These are phyloP conservation scores for Bisporella sp. DNA, from an alignment of 2,329 filamentous ascomycete species.

Conservation along the genomic window DNA sequence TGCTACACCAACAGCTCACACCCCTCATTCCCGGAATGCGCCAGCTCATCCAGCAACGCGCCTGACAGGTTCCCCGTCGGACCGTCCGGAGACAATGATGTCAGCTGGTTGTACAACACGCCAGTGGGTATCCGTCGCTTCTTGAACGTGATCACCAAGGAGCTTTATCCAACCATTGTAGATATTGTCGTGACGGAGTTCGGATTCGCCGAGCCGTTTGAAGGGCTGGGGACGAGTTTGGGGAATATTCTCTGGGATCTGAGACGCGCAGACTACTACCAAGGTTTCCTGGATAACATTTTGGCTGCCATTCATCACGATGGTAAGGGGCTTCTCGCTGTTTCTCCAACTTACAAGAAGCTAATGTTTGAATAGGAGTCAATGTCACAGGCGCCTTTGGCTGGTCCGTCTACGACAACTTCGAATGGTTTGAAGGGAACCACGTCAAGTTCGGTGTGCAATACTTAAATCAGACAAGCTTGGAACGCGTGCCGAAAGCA, in stretches of 20 bases:
- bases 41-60: slow-evolving; percentile 11
- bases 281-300: slow-evolving; percentile 62
- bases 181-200: slow-evolving; percentile 23
- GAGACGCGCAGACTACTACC: slow-evolving; percentile 72
- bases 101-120: slow-evolving; percentile 34
- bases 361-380: slow-evolving; percentile 37
- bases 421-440: slow-evolving; percentile 34
- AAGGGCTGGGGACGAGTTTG: slow-evolving; percentile 13
- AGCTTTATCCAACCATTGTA: slow-evolving; percentile 32
- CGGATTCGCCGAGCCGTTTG: slow-evolving; percentile 24
- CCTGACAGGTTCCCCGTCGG: slow-evolving; percentile 30
- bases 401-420: slow-evolving; percentile 72
- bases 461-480: slow-evolving; percentile 30
- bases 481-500: slow-evolving; percentile 23
- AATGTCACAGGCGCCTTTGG: slow-evolving; percentile 76
- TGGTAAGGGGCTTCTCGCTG: slow-evolving; percentile 14
- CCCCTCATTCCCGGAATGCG: slow-evolving; percentile 15
- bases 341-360: neutral
- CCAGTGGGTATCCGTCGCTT: slow-evolving; percentile 33
- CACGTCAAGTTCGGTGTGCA: slow-evolving; percentile 20
- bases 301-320: slow-evolving; percentile 66
- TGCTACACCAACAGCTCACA: slow-evolving; percentile 27
- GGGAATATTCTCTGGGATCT: slow-evolving; percentile 62
- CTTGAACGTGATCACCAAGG: slow-evolving; percentile 34
- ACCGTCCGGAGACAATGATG: slow-evolving; percentile 34